Base-by-base conservation (phyloP, 306 rosid genomes). In the Quercus engelmannii region DNA sequence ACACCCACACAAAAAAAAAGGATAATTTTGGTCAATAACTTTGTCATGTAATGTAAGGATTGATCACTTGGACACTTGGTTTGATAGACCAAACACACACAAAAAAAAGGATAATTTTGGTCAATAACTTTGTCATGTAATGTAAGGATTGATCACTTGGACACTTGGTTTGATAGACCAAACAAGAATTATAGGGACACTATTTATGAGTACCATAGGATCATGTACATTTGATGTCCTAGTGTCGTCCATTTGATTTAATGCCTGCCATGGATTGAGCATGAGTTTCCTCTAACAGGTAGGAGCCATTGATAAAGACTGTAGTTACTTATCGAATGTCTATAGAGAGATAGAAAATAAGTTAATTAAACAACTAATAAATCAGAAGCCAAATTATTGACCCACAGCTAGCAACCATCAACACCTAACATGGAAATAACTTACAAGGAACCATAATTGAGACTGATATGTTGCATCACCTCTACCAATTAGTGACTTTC, bases 361-460 rank as follows among this genome's bases (percentile, higher is more conserved):
- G 28, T 58, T 25, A 20, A 57, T 4, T 31, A 31, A 3, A 63
- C 17, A 33, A 3, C 35, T 33, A 6, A 57, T 17, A 20, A 33
- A 23, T 25, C 69, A 63, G 69, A 63, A 30, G 35, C 41, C 43
- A 31, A 55, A 19, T 52, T 43, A n/a, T 77, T 52, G 74, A 54
- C 12, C 13, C 41, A 72, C 9, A 43, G 59, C 30, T 54, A 75
- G 75, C 86, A 81, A 80, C 71, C 59, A 74, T 38, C 63, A 63
- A 79, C 28, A 76, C 69, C 75, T 31, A 69, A 46, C 84, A 81
- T 59, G 79, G 55, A 73, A 11, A 76, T 38, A 49, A 63, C 43
- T 31, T 84, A 80, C 83, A 78, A 78, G 74, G 79, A 80, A 62
- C 73, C 52, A 83, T 83, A 77, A 87, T 83, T 81, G 86, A 83